Evolutionary conservation across 106 monocot species (phyloP), one percentile per base, ranked within the genome.

Genomic region (Acanthochlamys bracteata): DNA sequence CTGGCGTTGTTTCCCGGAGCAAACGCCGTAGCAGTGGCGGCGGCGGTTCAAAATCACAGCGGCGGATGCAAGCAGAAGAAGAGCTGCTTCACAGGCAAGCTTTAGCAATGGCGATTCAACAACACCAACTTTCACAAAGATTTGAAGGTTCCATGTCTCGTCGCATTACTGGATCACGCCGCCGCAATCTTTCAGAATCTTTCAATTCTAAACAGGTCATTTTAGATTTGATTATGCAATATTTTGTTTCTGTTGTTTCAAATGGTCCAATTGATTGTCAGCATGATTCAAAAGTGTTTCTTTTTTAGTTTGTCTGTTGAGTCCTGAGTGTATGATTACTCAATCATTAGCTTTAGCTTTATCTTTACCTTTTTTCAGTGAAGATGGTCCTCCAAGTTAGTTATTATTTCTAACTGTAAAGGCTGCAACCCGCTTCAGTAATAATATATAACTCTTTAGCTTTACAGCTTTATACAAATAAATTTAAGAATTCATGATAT

Each of bases 141-240:
- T 89, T 85, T 53, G 83, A 86, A 0, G 90, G 90, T 25, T 92
- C 92, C 20, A 79, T 93, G 75, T 93, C 93, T 20, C 69, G 93
- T 40, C 68, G 91, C 57, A 74, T 86, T 20, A 84, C 76, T 16
- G 82, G 82, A 72, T 85, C 82, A 4, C 67, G 93, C 41, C 55
- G 93, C 57, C 60, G 69, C 57, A 74, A 75, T 7, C 45, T 88
- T 14, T 73, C 88, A 14, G 93, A 93, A 43, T 74, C 78, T 41
- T 25, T 83, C 27, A 79, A 73, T 66, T 72, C 70, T 15, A 83
- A 78, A 68, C 78, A 69, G 76, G 79, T 55, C 40, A 24, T 3
- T 12, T 33, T 33, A 33, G 33, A 22, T 68, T 11, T 15, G 42
- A 3, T 11, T 41, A 10, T 21, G 25, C 16, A 6, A 12, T 59